Evolutionary conservation across 2,329 filamentous ascomycete species (phyloP).

Genomic region (Simplicillium sp.): DNA sequence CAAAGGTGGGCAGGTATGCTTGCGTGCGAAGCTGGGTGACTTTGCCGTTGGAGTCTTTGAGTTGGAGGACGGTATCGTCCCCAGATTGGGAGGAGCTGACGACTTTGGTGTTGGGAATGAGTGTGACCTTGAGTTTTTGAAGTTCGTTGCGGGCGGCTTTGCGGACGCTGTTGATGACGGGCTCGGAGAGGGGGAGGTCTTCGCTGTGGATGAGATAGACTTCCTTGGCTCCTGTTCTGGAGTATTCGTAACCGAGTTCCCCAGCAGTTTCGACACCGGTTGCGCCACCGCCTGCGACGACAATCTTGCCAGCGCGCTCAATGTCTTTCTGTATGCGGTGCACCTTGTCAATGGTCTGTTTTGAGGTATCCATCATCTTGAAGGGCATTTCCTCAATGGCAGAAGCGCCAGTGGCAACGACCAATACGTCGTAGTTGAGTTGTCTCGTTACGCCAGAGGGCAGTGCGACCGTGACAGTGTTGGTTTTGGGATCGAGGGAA

Average conservation of each 20-base stretch:
- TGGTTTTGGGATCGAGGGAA: slow-evolving; percentile 28
- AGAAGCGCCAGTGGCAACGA: slow-evolving; percentile 45
- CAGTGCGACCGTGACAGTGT: slow-evolving; percentile 30
- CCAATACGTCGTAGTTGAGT: slow-evolving; percentile 39
- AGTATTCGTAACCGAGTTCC: slow-evolving; percentile 40
- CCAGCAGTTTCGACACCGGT: slow-evolving; percentile 42
- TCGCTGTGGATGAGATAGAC: slow-evolving; percentile 32
- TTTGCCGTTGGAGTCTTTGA: slow-evolving; percentile 21
- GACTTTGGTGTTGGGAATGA: slow-evolving; percentile 29
- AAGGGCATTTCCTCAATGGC: slow-evolving; percentile 36
- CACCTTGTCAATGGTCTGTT: slow-evolving; percentile 29
- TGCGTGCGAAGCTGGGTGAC: slow-evolving; percentile 28
- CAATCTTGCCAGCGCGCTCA: slow-evolving; percentile 32
- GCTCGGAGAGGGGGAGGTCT: slow-evolving; percentile 25
- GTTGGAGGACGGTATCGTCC: slow-evolving; percentile 21
- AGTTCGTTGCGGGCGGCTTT: slow-evolving; percentile 28
- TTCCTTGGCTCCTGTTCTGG: slow-evolving; percentile 31
- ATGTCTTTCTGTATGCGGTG: slow-evolving; percentile 26
- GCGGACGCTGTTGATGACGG: slow-evolving; percentile 25
- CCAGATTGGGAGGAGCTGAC: slow-evolving; percentile 13
- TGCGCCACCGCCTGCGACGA: slow-evolving; percentile 40
- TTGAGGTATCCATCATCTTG: slow-evolving; percentile 33
- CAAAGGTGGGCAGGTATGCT: slow-evolving; percentile 37
- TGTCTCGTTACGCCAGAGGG: slow-evolving; percentile 21
- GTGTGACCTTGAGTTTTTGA: slow-evolving; percentile 31